These are phyloP conservation scores for Phaseolus lunatus DNA, from an alignment of 306 rosid species.

Conservation along the genomic window DNA sequence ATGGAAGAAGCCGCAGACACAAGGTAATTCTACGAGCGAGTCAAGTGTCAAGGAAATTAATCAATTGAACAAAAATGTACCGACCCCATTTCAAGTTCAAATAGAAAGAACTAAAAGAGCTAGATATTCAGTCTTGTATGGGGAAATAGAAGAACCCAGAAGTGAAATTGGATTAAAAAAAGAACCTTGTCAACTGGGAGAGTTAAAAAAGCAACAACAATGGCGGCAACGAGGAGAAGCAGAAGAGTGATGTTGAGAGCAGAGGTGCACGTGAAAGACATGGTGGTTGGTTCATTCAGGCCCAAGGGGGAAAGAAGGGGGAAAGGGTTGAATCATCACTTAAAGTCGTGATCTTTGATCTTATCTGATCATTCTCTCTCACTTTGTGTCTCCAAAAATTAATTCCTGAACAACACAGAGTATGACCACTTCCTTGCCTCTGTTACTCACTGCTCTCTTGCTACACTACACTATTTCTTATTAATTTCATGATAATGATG, in stretches of 20 bases:
- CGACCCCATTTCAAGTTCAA: conserved; percentile 23
- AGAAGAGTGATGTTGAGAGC: conserved; percentile 63
- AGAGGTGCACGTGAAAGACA: conserved; percentile 63
- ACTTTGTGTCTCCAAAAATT: background rate
- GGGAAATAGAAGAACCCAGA: background rate
- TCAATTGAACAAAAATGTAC: conserved; percentile 17
- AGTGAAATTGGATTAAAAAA: conserved; percentile 32
- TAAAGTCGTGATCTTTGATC: background rate
- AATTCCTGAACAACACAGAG: background rate
- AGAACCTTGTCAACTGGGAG: conserved; percentile 84
- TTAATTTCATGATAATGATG: background rate
- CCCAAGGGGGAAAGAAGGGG: no score
- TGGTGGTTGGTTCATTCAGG: conserved; percentile 1
- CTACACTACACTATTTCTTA: background rate
- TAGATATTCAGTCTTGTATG: background rate
- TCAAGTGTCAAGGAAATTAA: background rate
- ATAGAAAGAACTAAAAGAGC: conserved; percentile 30
- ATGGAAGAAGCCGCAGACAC: background rate
- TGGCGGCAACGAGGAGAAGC: conserved; percentile 59
- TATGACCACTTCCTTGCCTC: background rate
- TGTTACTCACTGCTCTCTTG: background rate
- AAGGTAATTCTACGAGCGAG: background rate
- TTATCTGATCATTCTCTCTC: background rate
- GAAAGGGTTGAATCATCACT: background rate
- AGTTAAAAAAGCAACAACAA: conserved; percentile 61